Base-by-base conservation (phyloP, 768 basidiomycete genomes). In the Sutorius australiensis region DNA sequence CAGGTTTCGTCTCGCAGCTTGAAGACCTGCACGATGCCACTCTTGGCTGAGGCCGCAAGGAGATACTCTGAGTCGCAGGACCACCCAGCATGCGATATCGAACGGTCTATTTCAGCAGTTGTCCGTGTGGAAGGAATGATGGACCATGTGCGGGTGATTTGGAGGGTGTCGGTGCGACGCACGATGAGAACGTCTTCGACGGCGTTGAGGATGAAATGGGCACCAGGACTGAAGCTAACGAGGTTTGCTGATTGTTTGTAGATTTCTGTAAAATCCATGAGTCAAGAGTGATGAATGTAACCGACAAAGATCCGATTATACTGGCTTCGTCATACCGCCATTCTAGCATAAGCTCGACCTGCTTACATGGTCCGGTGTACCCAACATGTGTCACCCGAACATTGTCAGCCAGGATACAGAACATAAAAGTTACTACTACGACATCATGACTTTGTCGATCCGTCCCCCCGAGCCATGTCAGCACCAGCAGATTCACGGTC, bases 61-160 rank as follows among this genome's bases (percentile, higher is more conserved):
- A 97, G 75, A 64, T 89, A 91, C 67, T 92, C 87, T 2, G 92
- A 90, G 64, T 95, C 92, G 62, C 80, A 83, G 16, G 92, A 92
- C 92, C 92, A 98, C 6, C 79, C 83, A 3, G 88, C 74, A 60
- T 88, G 85, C 16, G 90, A 85, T 61, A 95, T 84, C 68, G 75
- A 77, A 14, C 64, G 62, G 34, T 78, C 64, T 10, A 53, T 53
- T 57, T 43, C 61, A 13, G 71, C 51, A 40, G 63, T 58, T 30
- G 61, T 80, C 5, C 77, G 74, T 7, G 84, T 80, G 17, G 76
- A 76, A 43, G 75, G 59, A 65, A 84, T 77, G 53, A 91, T 70
- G 28, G 81, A 76, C 88, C 89, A 95, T 17, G 90, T 87, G 49
- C 89, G 79, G 16, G 84, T 81, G 45, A 95, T 86, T 60, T 88